Percentiles rank a stretch among this genome's conserved stretches.
Conservation (phyloP, 2,329 filamentous ascomycete species). For the Huntiella moniliformis region DNA sequence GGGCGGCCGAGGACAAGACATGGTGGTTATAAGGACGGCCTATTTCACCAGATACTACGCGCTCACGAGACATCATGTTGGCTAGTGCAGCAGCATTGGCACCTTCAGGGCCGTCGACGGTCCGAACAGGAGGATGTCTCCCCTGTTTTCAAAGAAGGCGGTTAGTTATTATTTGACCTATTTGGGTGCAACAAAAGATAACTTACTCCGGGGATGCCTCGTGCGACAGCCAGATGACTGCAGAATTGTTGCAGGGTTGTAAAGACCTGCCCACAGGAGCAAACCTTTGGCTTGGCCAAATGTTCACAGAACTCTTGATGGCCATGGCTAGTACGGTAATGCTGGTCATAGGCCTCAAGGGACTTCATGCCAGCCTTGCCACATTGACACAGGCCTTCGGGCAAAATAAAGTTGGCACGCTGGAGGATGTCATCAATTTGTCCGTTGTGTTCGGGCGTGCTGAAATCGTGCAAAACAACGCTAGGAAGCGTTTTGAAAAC, state of each 20-base stretch:
- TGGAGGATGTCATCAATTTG: neutral
- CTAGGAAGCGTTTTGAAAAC: neutral
- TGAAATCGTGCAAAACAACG: constrained; percentile 3
- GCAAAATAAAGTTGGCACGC: constrained; percentile 1
- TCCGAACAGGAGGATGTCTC: neutral
- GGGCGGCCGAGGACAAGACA: too few relatives aligned
- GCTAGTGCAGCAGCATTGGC: neutral
- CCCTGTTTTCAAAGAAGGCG: neutral
- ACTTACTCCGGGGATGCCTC: constrained; percentile 2
- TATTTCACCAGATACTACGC: too few relatives aligned
- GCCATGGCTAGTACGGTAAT: constrained; percentile 1
- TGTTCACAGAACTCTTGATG: neutral
- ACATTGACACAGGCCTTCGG: neutral
- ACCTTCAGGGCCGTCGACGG: neutral
- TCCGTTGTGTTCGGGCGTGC: neutral
- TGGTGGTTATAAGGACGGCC: too few relatives aligned
- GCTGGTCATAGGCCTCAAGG: constrained; percentile 2
- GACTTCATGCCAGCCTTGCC: neutral
- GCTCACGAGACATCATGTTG: neutral
- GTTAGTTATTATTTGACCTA: neutral
- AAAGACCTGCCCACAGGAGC: constrained; percentile 3
- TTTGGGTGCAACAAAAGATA: neutral
- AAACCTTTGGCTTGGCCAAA: neutral
- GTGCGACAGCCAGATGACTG: constrained; percentile 1
- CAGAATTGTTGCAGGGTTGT: constrained; percentile 3